A percentile compares a stretch with the other conserved stretches of the same genome.
phyloP scores from a whole-genome alignment of 2,329 filamentous ascomycete species.

The Neonectria coccinea region DNA sequence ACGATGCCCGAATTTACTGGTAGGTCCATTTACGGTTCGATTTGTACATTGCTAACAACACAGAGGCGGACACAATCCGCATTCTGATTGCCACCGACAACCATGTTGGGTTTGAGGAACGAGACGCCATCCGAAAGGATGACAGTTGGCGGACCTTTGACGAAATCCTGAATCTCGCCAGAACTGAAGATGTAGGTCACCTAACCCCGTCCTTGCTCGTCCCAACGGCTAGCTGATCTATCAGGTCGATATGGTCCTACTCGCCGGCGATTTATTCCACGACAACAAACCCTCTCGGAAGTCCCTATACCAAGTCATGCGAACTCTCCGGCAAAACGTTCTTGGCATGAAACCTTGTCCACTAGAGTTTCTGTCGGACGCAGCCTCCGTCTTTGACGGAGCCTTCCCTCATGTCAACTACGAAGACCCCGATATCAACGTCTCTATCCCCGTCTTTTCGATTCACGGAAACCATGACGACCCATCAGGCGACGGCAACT shows the following conservation, averaged over 20 bases:
- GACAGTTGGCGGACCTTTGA: slow-evolving; percentile 98
- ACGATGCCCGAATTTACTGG: slow-evolving; percentile 50
- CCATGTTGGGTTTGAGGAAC: slow-evolving; percentile 96
- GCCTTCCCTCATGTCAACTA: slow-evolving; percentile 97
- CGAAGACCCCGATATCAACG: slow-evolving; percentile 95
- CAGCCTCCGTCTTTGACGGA: slow-evolving; percentile 88
- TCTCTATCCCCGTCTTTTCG: slow-evolving; percentile 96
- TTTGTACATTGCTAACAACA: slow-evolving; percentile 26
- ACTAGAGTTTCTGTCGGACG: slow-evolving; percentile 93
- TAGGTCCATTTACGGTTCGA: slow-evolving; percentile 17
- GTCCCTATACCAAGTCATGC: slow-evolving; percentile 97
- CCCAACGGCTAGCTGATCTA: slow-evolving; percentile 1
- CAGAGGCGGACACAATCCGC: slow-evolving; percentile 85
- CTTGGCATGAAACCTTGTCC: slow-evolving; percentile 96
- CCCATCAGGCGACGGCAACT: slow-evolving; percentile 94
- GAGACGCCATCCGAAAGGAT: slow-evolving; percentile 92
- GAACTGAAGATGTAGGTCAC: slow-evolving; percentile 77
- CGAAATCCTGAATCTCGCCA: slow-evolving; percentile 91
- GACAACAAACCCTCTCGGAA: slow-evolving; percentile 98
- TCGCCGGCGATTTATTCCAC: slow-evolving; percentile 95
- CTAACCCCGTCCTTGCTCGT: not conserved
- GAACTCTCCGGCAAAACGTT: slow-evolving; percentile 91
- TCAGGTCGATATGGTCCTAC: slow-evolving; percentile 92
- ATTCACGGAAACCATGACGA: slow-evolving; percentile 99
- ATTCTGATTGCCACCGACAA: slow-evolving; percentile 96